Conservation (phyloP, 1,284 basidiomycete species). For the Naganishia liquefaciens region DNA sequence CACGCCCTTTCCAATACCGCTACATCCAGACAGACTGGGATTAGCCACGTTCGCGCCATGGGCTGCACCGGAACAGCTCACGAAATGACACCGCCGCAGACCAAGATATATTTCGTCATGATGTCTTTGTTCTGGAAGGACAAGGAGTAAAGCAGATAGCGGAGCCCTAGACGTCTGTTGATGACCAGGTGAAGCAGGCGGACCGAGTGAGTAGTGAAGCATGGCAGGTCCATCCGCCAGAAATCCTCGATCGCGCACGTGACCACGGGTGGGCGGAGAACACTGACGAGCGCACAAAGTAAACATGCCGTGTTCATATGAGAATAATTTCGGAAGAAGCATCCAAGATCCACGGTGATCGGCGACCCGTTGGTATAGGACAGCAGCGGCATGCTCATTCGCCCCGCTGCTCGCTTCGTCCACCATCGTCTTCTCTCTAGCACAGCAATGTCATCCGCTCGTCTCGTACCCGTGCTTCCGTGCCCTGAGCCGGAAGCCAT, state of each 20-base stretch:
- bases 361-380: too few species aligned
- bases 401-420: too few species aligned
- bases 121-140: neutral
- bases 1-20: conserved; percentile 91
- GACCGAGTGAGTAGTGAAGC: neutral
- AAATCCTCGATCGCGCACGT: conserved; percentile 11
- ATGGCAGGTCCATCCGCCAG: conserved; percentile 3
- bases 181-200: neutral
- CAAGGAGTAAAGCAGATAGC: neutral
- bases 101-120: conserved; percentile 77
- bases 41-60: neutral
- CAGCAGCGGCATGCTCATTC: too few species aligned
- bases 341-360: too few species aligned
- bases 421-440: too few species aligned
- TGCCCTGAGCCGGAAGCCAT: conserved; percentile 4
- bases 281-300: conserved; percentile 10
- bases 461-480: conserved; percentile 23
- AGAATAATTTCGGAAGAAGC: too few species aligned
- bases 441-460: neutral
- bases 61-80: conserved; percentile 36
- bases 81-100: conserved; percentile 82
- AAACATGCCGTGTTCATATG: neutral
- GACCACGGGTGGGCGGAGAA: neutral
- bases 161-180: neutral
- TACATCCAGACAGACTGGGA: conserved; percentile 44